Evolutionary conservation across 164 flowering plant species (phyloP), one percentile per base, ranked within the genome.

Genomic region (Platanus orientalis): DNA sequence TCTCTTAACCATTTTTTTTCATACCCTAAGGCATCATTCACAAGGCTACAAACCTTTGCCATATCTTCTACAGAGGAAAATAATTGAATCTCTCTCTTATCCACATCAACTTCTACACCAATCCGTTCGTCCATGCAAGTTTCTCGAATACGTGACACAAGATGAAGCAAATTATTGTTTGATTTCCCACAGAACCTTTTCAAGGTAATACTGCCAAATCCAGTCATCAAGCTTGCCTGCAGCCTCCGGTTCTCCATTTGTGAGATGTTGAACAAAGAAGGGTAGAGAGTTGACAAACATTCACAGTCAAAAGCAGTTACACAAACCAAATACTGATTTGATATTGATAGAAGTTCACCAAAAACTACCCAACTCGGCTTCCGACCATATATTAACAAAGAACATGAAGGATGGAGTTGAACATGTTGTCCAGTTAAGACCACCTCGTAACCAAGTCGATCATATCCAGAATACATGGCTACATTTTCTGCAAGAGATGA

Each of bases 321-420:
- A 75, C 97, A 92, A 11, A 83, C 90, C 77, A 95, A 72, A 79
- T 89, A 92, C 53, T 85, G 75, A 67, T 67, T 78, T 30, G 85
- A 63, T 4, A 71, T 53, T 24, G 96, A 86, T 12, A 95, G 61
- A 17, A 95, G 65, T 59, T 95, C 97, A 44, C 87, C 82, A 71
- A 89, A 95, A 48, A 90, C 95, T 12, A 95, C 94, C 97, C 99
- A 95, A 49, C 62, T 64, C 36, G 99, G 97, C 73, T 75, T 85
- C 69, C 83, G 78, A 63, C 80, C 78, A 69, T 86, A 95, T 42
- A 75, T 63, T 7, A 81, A 73, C 73, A 95, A 74, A 2, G 99
- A 95, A 82, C 96, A 86, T 3, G 97, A 81, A 56, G 97, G 97
- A 78, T 95, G 99, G 16, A 95, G 80, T 71, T 73, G 84, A 39